A percentile compares a stretch with the other conserved stretches of the same genome.
phyloP scores from a whole-genome alignment of 768 basidiomycete species.

The Tubosaeta sp. region DNA sequence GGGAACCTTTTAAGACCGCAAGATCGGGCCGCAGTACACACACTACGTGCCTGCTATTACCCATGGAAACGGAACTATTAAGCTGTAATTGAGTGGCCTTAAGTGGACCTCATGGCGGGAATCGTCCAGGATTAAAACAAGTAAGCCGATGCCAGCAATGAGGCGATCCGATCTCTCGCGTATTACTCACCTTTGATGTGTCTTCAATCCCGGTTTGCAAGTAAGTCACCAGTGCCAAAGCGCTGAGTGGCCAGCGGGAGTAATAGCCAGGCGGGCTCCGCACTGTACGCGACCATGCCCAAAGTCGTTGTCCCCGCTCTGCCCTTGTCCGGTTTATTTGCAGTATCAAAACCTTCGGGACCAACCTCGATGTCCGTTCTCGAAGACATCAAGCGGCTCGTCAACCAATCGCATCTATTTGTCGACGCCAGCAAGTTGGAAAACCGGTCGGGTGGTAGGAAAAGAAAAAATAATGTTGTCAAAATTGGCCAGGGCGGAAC shows the following conservation, averaged over 20 bases:
- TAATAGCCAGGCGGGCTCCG: background rate
- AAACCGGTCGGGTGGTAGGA: conserved; percentile 45
- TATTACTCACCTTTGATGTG: background rate
- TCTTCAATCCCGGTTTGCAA: background rate
- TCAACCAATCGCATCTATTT: conserved; percentile 76
- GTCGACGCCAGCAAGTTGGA: conserved; percentile 53
- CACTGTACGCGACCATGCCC: conserved; percentile 50
- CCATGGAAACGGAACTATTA: background rate
- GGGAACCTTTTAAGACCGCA: background rate
- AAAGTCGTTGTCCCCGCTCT: conserved; percentile 49
- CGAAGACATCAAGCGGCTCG: conserved; percentile 78
- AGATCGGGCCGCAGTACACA: background rate
- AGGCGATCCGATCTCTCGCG: background rate
- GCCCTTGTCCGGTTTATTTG: conserved; percentile 82
- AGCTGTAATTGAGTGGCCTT: background rate
- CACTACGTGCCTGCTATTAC: background rate
- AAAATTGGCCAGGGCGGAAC: conserved; percentile 96
- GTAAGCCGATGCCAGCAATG: background rate
- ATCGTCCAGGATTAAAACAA: background rate
- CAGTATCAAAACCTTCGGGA: conserved; percentile 86
- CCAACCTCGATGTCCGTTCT: conserved; percentile 90
- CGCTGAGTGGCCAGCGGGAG: background rate
- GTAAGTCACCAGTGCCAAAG: background rate
- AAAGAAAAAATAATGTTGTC: conserved; percentile 40
- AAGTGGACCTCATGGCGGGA: background rate